Conservation (phyloP, 805 yeast genomes). For the Pichia deserticola region DNA sequence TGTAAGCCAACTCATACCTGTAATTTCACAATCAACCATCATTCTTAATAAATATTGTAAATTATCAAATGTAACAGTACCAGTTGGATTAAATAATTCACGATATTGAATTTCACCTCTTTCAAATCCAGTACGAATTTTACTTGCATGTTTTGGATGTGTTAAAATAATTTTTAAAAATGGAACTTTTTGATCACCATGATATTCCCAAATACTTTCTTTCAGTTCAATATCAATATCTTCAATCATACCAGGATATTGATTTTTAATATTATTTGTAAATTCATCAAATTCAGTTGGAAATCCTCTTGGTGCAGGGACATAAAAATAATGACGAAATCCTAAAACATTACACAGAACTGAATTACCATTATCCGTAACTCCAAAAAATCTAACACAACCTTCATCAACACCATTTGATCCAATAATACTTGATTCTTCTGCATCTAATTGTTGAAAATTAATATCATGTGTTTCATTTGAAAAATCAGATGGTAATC, state of each 20-base stretch:
- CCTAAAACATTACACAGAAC: constrained; percentile 86
- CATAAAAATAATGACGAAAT: constrained; percentile 83
- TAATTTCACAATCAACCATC: constrained; percentile 87
- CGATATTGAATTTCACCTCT: constrained; percentile 66
- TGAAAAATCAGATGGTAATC: constrained; percentile 41
- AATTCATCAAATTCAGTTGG: constrained; percentile 45
- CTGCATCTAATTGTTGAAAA: constrained; percentile 94
- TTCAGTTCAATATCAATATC: constrained; percentile 55
- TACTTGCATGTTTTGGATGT: constrained; percentile 59
- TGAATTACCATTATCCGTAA: constrained; percentile 80
- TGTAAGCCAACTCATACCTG: constrained; percentile 97
- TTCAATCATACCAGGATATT: constrained; percentile 52
- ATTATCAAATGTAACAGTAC: constrained; percentile 78
- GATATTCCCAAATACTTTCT: constrained; percentile 92
- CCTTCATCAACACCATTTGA: constrained; percentile 40
- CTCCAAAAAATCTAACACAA: constrained; percentile 83
- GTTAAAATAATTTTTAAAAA: constrained; percentile 68
- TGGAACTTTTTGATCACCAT: constrained; percentile 68
- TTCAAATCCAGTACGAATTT: constrained; percentile 75
- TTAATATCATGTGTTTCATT: constrained; percentile 45
- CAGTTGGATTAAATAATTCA: constrained; percentile 51
- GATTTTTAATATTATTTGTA: constrained; percentile 36
- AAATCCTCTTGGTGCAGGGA: constrained; percentile 82
- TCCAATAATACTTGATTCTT: constrained; percentile 49
- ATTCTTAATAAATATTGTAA: constrained; percentile 77